A percentile compares a stretch with the other conserved stretches of the same genome.
These are phyloP conservation scores for Fagopyrum tataricum DNA, from an alignment of 148 eudicot genomes.

Conservation along the genomic window DNA sequence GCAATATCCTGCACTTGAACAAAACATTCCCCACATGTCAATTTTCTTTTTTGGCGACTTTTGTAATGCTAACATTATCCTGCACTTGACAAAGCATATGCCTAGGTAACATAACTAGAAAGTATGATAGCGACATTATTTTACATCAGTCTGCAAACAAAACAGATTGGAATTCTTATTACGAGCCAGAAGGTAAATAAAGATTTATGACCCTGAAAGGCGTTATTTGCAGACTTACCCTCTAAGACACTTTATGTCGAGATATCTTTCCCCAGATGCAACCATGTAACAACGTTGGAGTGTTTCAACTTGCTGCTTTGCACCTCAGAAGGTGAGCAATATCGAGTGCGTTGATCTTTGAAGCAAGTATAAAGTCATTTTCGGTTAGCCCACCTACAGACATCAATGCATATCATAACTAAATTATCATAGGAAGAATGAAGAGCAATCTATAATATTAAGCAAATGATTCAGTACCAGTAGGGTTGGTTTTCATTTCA, in stretches of 20 bases:
- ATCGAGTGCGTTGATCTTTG: conserved; percentile 60
- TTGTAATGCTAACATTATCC: not conserved
- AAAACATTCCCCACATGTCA: not conserved
- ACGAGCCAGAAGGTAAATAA: not conserved
- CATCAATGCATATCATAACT: not conserved
- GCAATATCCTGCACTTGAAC: too few relatives aligned
- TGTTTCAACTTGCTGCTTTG: conserved; percentile 27
- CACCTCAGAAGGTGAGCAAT: conserved; percentile 58
- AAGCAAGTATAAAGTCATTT: conserved; percentile 95
- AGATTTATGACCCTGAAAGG: not conserved
- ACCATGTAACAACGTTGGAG: not conserved
- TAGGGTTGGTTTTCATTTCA: not conserved
- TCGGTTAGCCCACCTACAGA: conserved; percentile 93
- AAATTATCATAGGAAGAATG: not conserved
- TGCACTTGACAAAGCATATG: not conserved
- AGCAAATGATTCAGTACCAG: not conserved
- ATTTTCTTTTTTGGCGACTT: too few relatives aligned
- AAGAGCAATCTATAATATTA: not conserved
- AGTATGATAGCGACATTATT: not conserved
- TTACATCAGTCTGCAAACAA: not conserved
- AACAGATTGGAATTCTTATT: not conserved
- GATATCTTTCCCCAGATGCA: not conserved
- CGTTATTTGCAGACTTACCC: not conserved
- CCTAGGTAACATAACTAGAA: not conserved
- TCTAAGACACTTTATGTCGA: not conserved